These are phyloP conservation scores for Aegilops sharonensis DNA, from an alignment of 176 grass and related monocot species.

Conservation along the genomic window DNA sequence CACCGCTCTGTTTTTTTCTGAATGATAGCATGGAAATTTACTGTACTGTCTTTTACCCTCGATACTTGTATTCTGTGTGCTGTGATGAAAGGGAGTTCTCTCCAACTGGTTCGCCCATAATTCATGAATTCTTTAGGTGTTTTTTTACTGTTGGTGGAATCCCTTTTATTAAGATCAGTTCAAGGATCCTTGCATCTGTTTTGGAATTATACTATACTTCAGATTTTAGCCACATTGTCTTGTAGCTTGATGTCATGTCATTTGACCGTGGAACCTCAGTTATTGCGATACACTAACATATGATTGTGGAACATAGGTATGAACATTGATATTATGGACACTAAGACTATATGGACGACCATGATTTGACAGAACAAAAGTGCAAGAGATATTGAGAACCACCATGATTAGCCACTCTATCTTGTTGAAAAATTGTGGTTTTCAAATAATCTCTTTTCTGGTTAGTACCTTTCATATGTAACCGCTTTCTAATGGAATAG, in stretches of 20 bases:
- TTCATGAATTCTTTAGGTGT: conserved; percentile 11
- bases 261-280: conserved; percentile 26
- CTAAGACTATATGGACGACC: not conserved
- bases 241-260: conserved; percentile 25
- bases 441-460: conserved; percentile 12
- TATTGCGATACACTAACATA: conserved; percentile 18
- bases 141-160: conserved; percentile 5
- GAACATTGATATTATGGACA: not conserved
- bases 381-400: not conserved
- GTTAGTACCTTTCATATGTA: not conserved
- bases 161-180: conserved; percentile 13
- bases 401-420: not conserved
- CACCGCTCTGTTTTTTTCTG: not conserved
- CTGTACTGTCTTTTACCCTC: not conserved
- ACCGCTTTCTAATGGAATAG: conserved; percentile 13
- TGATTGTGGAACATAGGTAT: not conserved
- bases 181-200: conserved; percentile 32
- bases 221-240: conserved; percentile 12
- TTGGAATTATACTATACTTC: conserved; percentile 18
- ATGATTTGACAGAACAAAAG: conserved; percentile 7
- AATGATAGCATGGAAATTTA: conserved; percentile 1
- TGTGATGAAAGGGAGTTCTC: conserved; percentile 4
- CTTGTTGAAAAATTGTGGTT: not conserved
- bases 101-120: conserved; percentile 3
- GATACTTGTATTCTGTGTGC: conserved; percentile 10